Base-by-base conservation (phyloP, 352 stramenopile species). In the Hyaloperonospora brassicae region DNA sequence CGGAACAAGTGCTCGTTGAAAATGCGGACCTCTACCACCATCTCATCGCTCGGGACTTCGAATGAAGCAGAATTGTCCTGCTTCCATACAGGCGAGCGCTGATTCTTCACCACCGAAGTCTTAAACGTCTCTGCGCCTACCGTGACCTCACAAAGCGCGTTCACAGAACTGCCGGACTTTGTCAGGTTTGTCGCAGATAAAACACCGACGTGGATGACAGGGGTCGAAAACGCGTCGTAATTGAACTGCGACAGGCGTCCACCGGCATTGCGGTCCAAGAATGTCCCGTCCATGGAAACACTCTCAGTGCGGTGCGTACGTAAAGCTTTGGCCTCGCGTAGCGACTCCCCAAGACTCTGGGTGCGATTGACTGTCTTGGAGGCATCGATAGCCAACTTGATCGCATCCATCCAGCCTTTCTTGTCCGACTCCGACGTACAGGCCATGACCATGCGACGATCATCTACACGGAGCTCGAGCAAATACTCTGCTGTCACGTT, bases 1-100 rank as follows among this genome's bases (percentile, higher is more conserved):
- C 79, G 74, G 70, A 93, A 93, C 25, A 89, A 63, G 55, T 90
- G 83, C 45, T 91, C 77, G 40, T 93, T 74, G 46, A 89, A 91
- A 21, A 93, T 73, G 50, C 83, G 83, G 36, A 93, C 77, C 57
- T 93, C 83, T 35, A 93, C 70, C 24, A 87, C 83, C 72, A 84
- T 90, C 25, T 91, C 80, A 50, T 93, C 76, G 40, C 57, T 83
- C 1, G 70, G 78, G 0, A 69, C 83, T 59, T 90, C 83, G 39
- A 93, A 93, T 6, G 83, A 89, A 34, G 80, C 83, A 1, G 75
- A 85, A 57, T 93, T 93, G 49, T 91, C 83, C 47, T 89, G 80
- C 25, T 86, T 84, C 83, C 80, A 93, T n/a, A 91, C 83, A 12
- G 83, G 83, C 11, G 83, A 93, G 12, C 80, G 78, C 48, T 91